A percentile compares a stretch with the other conserved stretches of the same genome.
Evolutionary conservation across 2,329 filamentous ascomycete genomes (phyloP).

Genomic region (Simplicillium aogashimaense): DNA sequence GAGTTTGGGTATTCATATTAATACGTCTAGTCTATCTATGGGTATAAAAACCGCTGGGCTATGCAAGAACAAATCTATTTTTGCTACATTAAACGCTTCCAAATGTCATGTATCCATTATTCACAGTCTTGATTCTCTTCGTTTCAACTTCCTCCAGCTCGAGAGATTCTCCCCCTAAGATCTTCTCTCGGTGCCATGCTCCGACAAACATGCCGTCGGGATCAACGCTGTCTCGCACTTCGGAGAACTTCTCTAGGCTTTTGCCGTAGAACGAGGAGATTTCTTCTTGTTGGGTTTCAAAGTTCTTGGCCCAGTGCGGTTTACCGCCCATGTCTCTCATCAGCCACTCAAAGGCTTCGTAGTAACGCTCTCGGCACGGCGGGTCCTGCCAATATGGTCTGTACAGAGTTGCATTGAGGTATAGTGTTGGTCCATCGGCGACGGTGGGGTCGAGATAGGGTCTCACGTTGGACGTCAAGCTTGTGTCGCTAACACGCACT

Average conservation of each 20-base stretch:
- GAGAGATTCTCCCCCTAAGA: slow-evolving; percentile 33
- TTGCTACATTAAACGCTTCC: slow-evolving; percentile 2
- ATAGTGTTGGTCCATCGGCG: slow-evolving; percentile 62
- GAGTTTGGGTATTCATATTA: no score
- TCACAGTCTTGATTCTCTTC: slow-evolving; percentile 7
- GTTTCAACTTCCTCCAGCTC: slow-evolving; percentile 26
- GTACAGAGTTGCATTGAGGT: slow-evolving; percentile 86
- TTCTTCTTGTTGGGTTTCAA: slow-evolving; percentile 49
- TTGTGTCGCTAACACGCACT: slow-evolving; percentile 74
- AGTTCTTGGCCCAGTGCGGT: slow-evolving; percentile 94
- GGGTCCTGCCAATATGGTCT: slow-evolving; percentile 71
- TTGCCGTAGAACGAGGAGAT: slow-evolving; percentile 60
- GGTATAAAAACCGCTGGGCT: no score
- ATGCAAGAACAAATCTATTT: not conserved
- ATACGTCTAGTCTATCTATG: no score
- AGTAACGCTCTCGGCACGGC: slow-evolving; percentile 67
- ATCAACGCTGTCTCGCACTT: slow-evolving; percentile 60
- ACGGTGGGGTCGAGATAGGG: slow-evolving; percentile 61
- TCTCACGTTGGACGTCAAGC: slow-evolving; percentile 22
- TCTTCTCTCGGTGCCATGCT: slow-evolving; percentile 72
- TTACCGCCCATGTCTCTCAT: slow-evolving; percentile 77
- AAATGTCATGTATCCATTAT: slow-evolving; percentile 3
- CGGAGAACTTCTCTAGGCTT: slow-evolving; percentile 56
- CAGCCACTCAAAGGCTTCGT: slow-evolving; percentile 81
- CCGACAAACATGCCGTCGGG: slow-evolving; percentile 82